Evolutionary conservation across 805 yeast genomes (phyloP).

Genomic region (Spathaspora boniae): DNA sequence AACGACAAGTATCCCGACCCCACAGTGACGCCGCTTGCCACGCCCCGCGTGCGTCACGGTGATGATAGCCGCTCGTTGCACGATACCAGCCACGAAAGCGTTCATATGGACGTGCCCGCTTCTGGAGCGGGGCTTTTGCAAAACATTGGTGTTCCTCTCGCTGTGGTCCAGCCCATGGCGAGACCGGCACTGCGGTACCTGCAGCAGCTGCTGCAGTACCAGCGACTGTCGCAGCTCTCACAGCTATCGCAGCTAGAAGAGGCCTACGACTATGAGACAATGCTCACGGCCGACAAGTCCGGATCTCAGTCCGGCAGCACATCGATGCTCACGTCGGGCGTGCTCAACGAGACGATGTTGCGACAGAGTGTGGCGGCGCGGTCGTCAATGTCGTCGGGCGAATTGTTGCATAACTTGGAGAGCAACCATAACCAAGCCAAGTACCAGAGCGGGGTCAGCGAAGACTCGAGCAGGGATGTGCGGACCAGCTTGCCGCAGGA

Average conservation of each 20-base stretch:
- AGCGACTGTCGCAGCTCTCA: not conserved
- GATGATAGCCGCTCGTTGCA: not conserved
- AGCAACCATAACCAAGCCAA: slow-evolving; percentile 7
- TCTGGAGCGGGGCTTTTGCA: slow-evolving; percentile 8
- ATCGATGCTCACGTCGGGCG: slow-evolving; percentile 1
- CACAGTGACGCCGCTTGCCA: slow-evolving; percentile 9
- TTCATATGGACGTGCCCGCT: not conserved
- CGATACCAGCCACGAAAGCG: not conserved
- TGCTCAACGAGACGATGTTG: slow-evolving; percentile 9
- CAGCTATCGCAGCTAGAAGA: not conserved
- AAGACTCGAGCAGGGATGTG: too few species aligned
- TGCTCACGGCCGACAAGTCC: slow-evolving; percentile 2
- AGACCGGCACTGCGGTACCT: too few species aligned
- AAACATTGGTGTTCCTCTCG: too few species aligned
- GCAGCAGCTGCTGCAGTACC: not conserved
- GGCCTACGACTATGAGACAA: slow-evolving; percentile 1
- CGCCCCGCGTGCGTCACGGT: slow-evolving; percentile 4
- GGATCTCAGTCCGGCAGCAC: not conserved
- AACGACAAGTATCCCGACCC: slow-evolving; percentile 21
- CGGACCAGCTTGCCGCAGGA: too few species aligned
- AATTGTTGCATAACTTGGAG: slow-evolving; percentile 22
- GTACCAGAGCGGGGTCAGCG: not conserved
- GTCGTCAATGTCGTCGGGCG: slow-evolving; percentile 27
- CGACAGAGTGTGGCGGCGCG: slow-evolving; percentile 11
- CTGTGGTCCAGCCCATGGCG: too few species aligned